These are phyloP conservation scores for Phialophora macrospora DNA, from an alignment of 2,329 filamentous ascomycete genomes.

Conservation along the genomic window DNA sequence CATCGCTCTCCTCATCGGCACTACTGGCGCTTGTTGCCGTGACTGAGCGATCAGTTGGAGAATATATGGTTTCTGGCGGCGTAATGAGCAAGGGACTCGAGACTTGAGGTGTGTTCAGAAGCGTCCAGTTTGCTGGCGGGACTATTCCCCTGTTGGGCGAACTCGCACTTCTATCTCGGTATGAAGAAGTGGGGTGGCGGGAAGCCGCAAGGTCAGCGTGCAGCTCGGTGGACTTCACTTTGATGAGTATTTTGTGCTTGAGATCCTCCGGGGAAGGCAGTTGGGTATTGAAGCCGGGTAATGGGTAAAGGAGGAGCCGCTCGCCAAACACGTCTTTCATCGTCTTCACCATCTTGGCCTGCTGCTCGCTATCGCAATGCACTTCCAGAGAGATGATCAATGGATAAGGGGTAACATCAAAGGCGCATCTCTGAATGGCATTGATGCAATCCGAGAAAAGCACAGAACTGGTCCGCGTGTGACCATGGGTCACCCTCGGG, in stretches of 20 bases:
- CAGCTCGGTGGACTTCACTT: conserved; percentile 81
- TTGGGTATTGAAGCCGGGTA: conserved; percentile 69
- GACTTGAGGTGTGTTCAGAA: conserved; percentile 55
- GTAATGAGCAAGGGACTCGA: conserved; percentile 56
- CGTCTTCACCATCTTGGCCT: conserved; percentile 84
- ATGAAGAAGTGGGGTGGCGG: conserved; percentile 47
- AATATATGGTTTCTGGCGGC: conserved; percentile 51
- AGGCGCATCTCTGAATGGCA: conserved; percentile 93
- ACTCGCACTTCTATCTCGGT: conserved; percentile 71
- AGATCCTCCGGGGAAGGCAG: conserved; percentile 87
- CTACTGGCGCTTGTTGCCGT: conserved; percentile 62
- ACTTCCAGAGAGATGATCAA: conserved; percentile 95
- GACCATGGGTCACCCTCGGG: conserved; percentile 88
- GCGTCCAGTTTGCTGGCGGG: conserved; percentile 48
- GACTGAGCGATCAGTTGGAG: conserved; percentile 59
- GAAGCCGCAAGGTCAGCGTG: conserved; percentile 54
- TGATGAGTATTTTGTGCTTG: conserved; percentile 82
- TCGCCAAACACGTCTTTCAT: conserved; percentile 83
- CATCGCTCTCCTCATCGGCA: conserved; percentile 79
- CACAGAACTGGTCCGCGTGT: conserved; percentile 85
- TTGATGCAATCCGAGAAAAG: conserved; percentile 90
- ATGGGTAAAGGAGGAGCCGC: conserved; percentile 75
- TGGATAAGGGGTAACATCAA: conserved; percentile 82
- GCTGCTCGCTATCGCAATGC: conserved; percentile 83
- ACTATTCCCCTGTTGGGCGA: conserved; percentile 63